These are phyloP conservation scores for Cladosporium sp. DNA, from an alignment of 2,329 filamentous ascomycete species.

Conservation along the genomic window DNA sequence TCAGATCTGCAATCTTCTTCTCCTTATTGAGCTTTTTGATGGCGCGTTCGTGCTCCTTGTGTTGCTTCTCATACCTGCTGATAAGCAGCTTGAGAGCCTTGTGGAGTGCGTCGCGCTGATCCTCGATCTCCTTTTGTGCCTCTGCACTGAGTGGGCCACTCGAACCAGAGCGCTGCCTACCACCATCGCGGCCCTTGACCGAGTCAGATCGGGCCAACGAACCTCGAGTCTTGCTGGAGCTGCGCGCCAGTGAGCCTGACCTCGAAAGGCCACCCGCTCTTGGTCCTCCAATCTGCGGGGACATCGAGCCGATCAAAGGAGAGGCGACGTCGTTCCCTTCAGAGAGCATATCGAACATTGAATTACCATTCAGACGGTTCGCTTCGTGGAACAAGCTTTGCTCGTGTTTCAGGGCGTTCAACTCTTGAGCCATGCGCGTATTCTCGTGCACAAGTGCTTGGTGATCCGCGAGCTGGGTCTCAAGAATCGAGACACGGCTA, in stretches of 20 bases:
- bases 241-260: slow-evolving; percentile 57
- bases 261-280: slow-evolving; percentile 36
- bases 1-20: slow-evolving; percentile 72
- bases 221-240: slow-evolving; percentile 32
- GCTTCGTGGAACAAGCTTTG: slow-evolving; percentile 33
- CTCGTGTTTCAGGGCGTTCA: slow-evolving; percentile 59
- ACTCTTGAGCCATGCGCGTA: slow-evolving; percentile 80
- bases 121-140: slow-evolving; percentile 84
- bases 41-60: slow-evolving; percentile 76
- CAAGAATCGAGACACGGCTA: slow-evolving; percentile 72
- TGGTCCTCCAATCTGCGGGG: slow-evolving; percentile 1
- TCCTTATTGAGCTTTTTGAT: slow-evolving; percentile 56
- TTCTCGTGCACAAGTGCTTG: slow-evolving; percentile 74
- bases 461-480: slow-evolving; percentile 67
- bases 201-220: slow-evolving; percentile 28
- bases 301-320: slow-evolving; percentile 13
- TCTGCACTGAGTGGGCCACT: slow-evolving; percentile 50
- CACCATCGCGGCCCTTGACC: slow-evolving; percentile 36
- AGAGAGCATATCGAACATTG: slow-evolving; percentile 54
- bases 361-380: slow-evolving; percentile 12
- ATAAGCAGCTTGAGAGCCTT: slow-evolving; percentile 79
- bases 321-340: slow-evolving; percentile 49
- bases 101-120: slow-evolving; percentile 89
- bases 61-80: slow-evolving; percentile 79
- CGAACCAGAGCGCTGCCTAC: slow-evolving; percentile 39